Evolutionary conservation across 1,284 basidiomycete species (phyloP).

Genomic region (Ganoderma sinense): DNA sequence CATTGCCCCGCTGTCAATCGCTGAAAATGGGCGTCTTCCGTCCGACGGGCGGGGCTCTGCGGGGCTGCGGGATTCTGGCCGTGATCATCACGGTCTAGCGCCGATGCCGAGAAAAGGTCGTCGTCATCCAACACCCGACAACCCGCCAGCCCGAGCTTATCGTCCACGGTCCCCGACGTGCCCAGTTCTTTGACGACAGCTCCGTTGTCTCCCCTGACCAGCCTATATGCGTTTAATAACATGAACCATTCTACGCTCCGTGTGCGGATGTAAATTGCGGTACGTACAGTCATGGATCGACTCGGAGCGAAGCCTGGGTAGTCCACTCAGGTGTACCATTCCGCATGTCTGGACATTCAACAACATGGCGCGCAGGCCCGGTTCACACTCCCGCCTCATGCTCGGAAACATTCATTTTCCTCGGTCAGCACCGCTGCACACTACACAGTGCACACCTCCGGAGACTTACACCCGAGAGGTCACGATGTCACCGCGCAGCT

Average conservation of each 20-base stretch:
- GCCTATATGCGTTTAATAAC: background rate
- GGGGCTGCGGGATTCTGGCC: background rate
- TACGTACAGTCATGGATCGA: background rate
- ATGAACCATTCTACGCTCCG: background rate
- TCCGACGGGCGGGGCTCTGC: background rate
- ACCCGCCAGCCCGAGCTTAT: too few relatives aligned
- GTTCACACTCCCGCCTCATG: background rate
- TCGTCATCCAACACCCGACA: background rate
- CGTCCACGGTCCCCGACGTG: background rate
- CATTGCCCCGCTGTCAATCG: background rate
- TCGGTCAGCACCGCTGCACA: background rate
- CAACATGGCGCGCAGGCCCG: background rate
- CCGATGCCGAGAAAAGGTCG: conserved; percentile 1
- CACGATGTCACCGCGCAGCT: background rate
- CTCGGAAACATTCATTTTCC: background rate
- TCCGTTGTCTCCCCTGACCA: background rate
- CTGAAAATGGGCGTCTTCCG: background rate
- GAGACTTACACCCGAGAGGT: background rate
- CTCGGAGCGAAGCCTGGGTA: background rate
- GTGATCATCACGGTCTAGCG: conserved; percentile 5
- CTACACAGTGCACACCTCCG: background rate
- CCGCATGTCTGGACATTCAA: background rate
- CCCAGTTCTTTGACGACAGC: background rate
- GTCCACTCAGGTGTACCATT: background rate
- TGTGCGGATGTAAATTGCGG: background rate